Evolutionary conservation across 768 basidiomycete genomes (phyloP), one percentile per base, ranked within the genome.

Genomic region (Podaxis rugospora): DNA sequence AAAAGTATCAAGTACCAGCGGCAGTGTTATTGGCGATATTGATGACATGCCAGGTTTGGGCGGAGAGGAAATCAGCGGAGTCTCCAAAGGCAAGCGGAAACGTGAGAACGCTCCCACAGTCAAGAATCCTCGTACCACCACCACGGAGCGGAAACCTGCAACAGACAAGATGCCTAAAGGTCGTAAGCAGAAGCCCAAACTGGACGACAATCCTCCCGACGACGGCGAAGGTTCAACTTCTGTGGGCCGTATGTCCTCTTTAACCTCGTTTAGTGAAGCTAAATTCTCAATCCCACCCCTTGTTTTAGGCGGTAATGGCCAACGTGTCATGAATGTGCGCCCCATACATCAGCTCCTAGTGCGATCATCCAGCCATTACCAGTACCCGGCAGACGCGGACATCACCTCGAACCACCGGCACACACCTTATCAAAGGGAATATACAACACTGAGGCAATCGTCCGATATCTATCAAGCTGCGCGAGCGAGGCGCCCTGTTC

Each of bases 401-500:
- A 21, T 9, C 11, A 37, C 14, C 16, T 13, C 57, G 14, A 40
- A 67, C 52, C 68, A 69, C 59, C 73, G 76, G 16, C 76, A 76
- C 67, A 72, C 76, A 3, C 78, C 78, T 9, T 79, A 78, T 61
- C 66, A 60, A 28, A 40, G 47, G 11, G 28, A 65, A 51, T 39
- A 63, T 52, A 18, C 57, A 66, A 44, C 63, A 63, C 42, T 60
- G 28, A 35, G 52, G 40, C 51, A 44, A 11, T 60, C 59, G 25
- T 53, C 56, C 63, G 44, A 51, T 55, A 14, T 63, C 65, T 52
- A 46, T 64, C 55, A 63, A 32, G 60, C 66, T 25, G 62, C 67
- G 36, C 67, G 62, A 50, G 14, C 62, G 59, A 63, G 59, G 64
- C 58, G 56, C 55, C 63, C 55, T 40, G 63, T 56, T n/a, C 75